These are phyloP conservation scores for Penicillium hesseltinei DNA, from an alignment of 2,329 filamentous ascomycete species.

Conservation along the genomic window DNA sequence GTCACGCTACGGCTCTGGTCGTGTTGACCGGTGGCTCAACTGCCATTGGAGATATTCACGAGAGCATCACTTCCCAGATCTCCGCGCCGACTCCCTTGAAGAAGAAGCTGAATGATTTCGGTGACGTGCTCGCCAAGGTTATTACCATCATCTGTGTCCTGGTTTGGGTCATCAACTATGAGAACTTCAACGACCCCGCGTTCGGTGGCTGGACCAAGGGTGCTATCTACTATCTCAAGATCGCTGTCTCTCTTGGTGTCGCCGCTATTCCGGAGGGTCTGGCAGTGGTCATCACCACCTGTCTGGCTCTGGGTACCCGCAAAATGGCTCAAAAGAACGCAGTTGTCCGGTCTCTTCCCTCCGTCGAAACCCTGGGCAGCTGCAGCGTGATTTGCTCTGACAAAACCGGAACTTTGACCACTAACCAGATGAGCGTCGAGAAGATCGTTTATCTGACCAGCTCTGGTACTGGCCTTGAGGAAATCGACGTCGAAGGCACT, in stretches of 20 bases:
- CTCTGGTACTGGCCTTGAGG: slow-evolving; percentile 70
- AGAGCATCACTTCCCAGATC: slow-evolving; percentile 97
- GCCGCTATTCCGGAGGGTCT: slow-evolving; percentile 97
- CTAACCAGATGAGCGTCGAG: slow-evolving; percentile 98
- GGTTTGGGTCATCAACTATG: slow-evolving; percentile 98
- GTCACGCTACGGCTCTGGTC: slow-evolving; percentile 86
- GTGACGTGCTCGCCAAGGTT: slow-evolving; percentile 92
- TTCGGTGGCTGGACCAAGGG: slow-evolving; percentile 95
- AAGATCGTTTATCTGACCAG: slow-evolving; percentile 83
- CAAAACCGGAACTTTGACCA: slow-evolving; percentile 97
- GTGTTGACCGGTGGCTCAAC: slow-evolving; percentile 86
- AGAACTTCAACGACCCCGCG: slow-evolving; percentile 91
- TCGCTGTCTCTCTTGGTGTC: slow-evolving; percentile 95
- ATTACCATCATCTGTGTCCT: slow-evolving; percentile 95
- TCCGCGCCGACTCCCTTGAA: slow-evolving; percentile 96
- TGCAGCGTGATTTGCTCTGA: slow-evolving; percentile 99
- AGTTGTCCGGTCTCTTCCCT: slow-evolving; percentile 91
- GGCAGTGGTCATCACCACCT: slow-evolving; percentile 98
- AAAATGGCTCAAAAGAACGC: slow-evolving; percentile 99
- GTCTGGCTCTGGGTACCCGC: slow-evolving; percentile 88
- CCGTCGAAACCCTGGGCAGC: slow-evolving; percentile 95
- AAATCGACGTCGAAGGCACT: slow-evolving; percentile 86
- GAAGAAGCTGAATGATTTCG: slow-evolving; percentile 98
- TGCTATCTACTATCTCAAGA: slow-evolving; percentile 99
- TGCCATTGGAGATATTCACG: slow-evolving; percentile 97